A percentile compares a stretch with the other conserved stretches of the same genome.
Evolutionary conservation across 106 monocot species (phyloP).

Genomic region (Dioscorea alata): DNA sequence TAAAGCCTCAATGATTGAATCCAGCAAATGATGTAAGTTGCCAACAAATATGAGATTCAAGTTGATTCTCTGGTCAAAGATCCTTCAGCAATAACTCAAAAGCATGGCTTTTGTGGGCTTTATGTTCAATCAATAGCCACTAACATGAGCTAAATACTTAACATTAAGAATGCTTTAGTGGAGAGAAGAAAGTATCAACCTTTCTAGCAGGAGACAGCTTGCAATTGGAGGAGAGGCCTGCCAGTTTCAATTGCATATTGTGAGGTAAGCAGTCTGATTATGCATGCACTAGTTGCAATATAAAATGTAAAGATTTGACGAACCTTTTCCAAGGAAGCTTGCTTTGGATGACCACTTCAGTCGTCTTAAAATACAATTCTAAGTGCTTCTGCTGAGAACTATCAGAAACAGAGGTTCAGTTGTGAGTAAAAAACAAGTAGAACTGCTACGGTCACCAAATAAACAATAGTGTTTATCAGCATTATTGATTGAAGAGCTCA

Average conservation of each 20-base stretch:
- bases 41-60: constrained; percentile 1
- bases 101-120: constrained; percentile 14
- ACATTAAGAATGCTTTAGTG: not conserved
- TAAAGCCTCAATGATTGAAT: not conserved
- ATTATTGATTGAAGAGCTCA: no score
- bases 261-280: not conserved
- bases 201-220: not conserved
- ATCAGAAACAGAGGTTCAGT: no score
- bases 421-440: no score
- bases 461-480: no score
- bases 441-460: no score
- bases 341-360: no score
- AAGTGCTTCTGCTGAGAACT: no score
- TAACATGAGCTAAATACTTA: not conserved
- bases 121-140: constrained; percentile 32
- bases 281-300: not conserved
- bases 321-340: no score
- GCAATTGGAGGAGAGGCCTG: not conserved
- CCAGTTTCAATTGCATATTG: not conserved
- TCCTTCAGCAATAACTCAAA: constrained; percentile 17
- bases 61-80: constrained; percentile 27
- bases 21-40: not conserved
- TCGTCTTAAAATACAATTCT: no score
- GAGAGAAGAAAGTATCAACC: not conserved
- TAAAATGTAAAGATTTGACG: no score